Conservation (phyloP, 768 basidiomycete genomes). For the Russula earlei region DNA sequence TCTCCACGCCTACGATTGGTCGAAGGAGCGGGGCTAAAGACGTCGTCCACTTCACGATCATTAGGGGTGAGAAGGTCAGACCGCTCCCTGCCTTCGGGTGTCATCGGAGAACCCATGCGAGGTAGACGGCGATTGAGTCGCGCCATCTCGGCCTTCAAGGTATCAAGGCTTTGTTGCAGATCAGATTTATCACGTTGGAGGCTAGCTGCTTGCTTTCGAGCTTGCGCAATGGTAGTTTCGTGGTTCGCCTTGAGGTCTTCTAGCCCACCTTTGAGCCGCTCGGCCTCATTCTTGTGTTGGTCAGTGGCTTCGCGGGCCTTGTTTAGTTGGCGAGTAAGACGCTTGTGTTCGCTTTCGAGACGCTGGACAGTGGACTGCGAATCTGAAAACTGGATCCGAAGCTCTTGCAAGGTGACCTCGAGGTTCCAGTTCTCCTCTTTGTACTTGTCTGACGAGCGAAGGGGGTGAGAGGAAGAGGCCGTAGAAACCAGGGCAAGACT, state of each 20-base stretch:
- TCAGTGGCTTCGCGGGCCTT: slow-evolving; percentile 68
- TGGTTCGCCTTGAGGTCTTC: slow-evolving; percentile 83
- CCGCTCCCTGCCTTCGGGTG: slow-evolving; percentile 42
- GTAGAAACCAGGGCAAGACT: slow-evolving; percentile 21
- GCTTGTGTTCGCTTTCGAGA: slow-evolving; percentile 75
- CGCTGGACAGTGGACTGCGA: slow-evolving; percentile 57
- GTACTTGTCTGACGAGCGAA: slow-evolving; percentile 70
- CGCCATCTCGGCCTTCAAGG: slow-evolving; percentile 60
- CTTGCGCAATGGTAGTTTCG: slow-evolving; percentile 90
- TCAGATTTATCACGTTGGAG: slow-evolving; percentile 90
- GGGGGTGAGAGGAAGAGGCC: background rate
- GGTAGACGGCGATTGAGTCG: slow-evolving; percentile 54
- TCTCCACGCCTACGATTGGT: slow-evolving; percentile 52
- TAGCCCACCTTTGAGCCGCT: slow-evolving; percentile 51
- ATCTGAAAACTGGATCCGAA: slow-evolving; percentile 59
- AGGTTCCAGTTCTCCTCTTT: slow-evolving; percentile 99
- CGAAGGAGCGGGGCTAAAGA: slow-evolving; percentile 52
- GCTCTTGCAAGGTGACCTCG: slow-evolving; percentile 85
- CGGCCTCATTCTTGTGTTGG: slow-evolving; percentile 77
- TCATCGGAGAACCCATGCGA: slow-evolving; percentile 63
- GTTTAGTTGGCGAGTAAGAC: slow-evolving; percentile 66
- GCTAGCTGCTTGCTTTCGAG: slow-evolving; percentile 78
- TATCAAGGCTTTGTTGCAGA: slow-evolving; percentile 71
- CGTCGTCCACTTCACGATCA: slow-evolving; percentile 48
- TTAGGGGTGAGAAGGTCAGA: slow-evolving; percentile 42